Conservation (phyloP, 768 basidiomycete species). For the Polyporus arcularius region DNA sequence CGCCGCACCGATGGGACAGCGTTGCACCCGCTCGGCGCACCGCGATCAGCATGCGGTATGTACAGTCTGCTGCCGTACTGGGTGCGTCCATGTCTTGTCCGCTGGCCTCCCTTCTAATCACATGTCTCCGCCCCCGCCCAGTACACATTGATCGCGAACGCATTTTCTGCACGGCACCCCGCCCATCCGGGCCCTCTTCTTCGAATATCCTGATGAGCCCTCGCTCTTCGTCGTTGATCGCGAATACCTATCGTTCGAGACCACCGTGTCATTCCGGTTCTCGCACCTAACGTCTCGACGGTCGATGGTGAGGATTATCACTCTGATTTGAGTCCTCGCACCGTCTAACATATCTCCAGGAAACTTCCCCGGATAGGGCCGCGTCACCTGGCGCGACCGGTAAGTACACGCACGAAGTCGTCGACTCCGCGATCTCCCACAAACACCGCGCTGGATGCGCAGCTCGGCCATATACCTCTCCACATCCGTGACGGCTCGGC, state of each 20-base stretch:
- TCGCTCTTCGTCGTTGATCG: slow-evolving; percentile 60
- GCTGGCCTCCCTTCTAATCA: neutral
- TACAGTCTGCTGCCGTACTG: slow-evolving; percentile 78
- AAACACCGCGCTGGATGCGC: slow-evolving; percentile 58
- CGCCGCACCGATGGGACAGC: slow-evolving; percentile 80
- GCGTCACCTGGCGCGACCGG: slow-evolving; percentile 71
- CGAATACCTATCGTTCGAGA: slow-evolving; percentile 75
- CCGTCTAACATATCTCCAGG: slow-evolving; percentile 36
- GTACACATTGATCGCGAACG: slow-evolving; percentile 75
- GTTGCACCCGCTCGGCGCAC: slow-evolving; percentile 73
- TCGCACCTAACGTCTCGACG: slow-evolving; percentile 64
- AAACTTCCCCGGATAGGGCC: slow-evolving; percentile 64
- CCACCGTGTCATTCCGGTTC: slow-evolving; percentile 76
- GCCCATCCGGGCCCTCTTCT: slow-evolving; percentile 74
- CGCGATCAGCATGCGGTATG: slow-evolving; percentile 71
- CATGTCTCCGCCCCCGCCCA: slow-evolving; percentile 23
- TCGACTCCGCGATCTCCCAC: slow-evolving; percentile 43
- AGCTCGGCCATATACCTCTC: slow-evolving; percentile 74
- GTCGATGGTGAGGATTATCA: slow-evolving; percentile 56
- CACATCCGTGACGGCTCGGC: slow-evolving; percentile 71
- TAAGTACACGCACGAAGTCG: slow-evolving; percentile 61
- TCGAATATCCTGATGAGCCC: slow-evolving; percentile 72
- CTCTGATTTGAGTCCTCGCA: too few species aligned
- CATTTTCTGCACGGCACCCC: slow-evolving; percentile 70
- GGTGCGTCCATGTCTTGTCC: slow-evolving; percentile 42